Evolutionary conservation across 2,329 filamentous ascomycete genomes (phyloP), one percentile per base, ranked within the genome.

Genomic region (Talaromyces sp.): DNA sequence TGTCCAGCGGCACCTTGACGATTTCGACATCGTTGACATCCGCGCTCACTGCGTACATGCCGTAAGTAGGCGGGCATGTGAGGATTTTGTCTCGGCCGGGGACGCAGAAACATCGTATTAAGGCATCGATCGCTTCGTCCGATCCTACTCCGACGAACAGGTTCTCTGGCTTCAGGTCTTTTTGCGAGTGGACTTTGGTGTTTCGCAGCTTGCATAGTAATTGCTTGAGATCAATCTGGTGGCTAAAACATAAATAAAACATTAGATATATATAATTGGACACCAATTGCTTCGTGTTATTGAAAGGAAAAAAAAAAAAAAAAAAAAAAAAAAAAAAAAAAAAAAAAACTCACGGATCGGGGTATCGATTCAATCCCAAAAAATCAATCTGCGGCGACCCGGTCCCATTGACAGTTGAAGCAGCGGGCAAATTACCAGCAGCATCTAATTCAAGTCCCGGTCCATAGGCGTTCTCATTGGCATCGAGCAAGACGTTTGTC

Each of bases 381-480:
- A 96, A 84, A 77, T 96, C 89, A 62, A 95, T 81, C 62, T 87
- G 79, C 21, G 87, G 80, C 29, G 81, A 80, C 4, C 75, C 73
- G 35, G 72, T 69, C n/a, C 73, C 70, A 55, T 73, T 68, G 19
- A 21, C 41, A 27, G 68, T 71, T 2, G 77, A 72, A 54, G 50
- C 43, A n/a, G 80, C 74, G 56, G 80, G 73, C 11, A 84, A 76
- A 55, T 81, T 79, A 11, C 80, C 78, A 46, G 82, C 71, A 1
- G 71, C 68, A 31, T 76, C 75, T 55, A 87, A 68, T 2, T 82
- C 78, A 55, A 97, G 79, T 1, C 90, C 89, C 0, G 95, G 93
- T 0, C 95, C 95, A 70, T 89, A 97, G 62, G 95, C 92, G 72
- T 99, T 99, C 79, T 99, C 95, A 71, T 99, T 99, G 68, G 95